A percentile compares a stretch with the other conserved stretches of the same genome.
phyloP scores from a whole-genome alignment of 1,284 basidiomycete genomes.

The Fereydounia khargensis region DNA sequence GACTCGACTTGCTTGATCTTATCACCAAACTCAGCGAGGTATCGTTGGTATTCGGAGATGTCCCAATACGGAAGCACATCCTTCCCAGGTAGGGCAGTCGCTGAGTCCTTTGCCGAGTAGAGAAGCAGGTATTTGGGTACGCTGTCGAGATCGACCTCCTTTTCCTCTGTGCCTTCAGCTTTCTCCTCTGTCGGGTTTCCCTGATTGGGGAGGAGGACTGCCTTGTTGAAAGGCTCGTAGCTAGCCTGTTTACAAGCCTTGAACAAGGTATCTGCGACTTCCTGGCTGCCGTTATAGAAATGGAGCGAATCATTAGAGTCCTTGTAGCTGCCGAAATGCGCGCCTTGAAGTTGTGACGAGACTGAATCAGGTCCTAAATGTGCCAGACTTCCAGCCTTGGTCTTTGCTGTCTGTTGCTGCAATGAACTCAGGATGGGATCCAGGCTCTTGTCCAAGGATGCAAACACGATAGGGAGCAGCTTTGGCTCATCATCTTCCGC shows the following conservation, averaged over 20 bases:
- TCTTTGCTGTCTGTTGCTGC: too few relatives aligned
- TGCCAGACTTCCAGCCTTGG: too few relatives aligned
- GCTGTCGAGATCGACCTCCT: conserved; percentile 40
- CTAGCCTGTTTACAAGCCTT: conserved; percentile 12
- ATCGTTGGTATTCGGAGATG: conserved; percentile 19
- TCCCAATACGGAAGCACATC: conserved; percentile 27
- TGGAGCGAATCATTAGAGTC: conserved; percentile 67
- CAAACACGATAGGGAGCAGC: conserved; percentile 19
- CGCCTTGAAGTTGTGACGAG: too few relatives aligned
- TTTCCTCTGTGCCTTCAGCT: conserved; percentile 1
- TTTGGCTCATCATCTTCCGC: conserved; percentile 17
- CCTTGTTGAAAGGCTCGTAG: conserved; percentile 23
- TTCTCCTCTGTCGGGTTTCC: conserved; percentile 2
- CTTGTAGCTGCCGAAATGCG: conserved; percentile 24
- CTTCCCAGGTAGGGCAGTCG: background rate
- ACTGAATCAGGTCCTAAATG: too few relatives aligned
- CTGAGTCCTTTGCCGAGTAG: conserved; percentile 2
- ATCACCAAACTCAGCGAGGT: conserved; percentile 13
- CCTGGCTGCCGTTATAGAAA: conserved; percentile 57
- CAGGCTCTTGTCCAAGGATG: too few relatives aligned
- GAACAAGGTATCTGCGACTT: conserved; percentile 8
- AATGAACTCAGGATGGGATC: too few relatives aligned
- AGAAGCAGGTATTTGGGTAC: conserved; percentile 47
- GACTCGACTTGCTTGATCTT: background rate
- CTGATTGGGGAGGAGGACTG: conserved; percentile 4